Evolutionary conservation across 2,329 filamentous ascomycete genomes (phyloP), one percentile per base, ranked within the genome.

Genomic region (Fusarium acutatum): DNA sequence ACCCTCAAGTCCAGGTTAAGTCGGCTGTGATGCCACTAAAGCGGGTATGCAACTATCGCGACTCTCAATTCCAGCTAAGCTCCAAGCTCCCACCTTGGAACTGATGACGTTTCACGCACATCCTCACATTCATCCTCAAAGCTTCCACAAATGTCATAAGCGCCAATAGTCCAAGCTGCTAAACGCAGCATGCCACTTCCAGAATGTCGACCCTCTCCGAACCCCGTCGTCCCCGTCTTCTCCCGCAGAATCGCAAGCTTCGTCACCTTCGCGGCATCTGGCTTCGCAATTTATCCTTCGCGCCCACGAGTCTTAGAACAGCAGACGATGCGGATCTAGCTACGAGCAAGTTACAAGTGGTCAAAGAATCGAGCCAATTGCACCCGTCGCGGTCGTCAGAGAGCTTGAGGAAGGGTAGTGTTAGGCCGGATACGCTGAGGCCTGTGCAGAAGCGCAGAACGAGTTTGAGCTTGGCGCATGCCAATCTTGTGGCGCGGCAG

Each of bases 241-340:
- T 91, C 35, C 84, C 89, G 24, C 88, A 96, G 87, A 98, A 97
- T 81, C 93, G 95, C 81, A 95, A 93, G 81, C 87, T 98, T 60
- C 91, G 96, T 61, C 95, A 98, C 85, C 88, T 98, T 9, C 92
- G 94, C 77, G 94, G 94, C 75, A 90, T 98, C 76, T 96, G 93
- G 63, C 85, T 98, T 58, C 94, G 96, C 65, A 98, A 98, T 81
- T 86, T 98, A 47, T 91, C 90, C 70, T 91, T 97, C 74, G 86
- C 86, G 85, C 71, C 84, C 86, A 66, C 84, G 85, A 72, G 84
- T 84, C 78, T 84, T 87, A 81, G 94, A 43, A 92, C 93, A 78
- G 93, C 96, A 83, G 95, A 97, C 82, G 93, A 95, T 76, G 92
- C 91, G 37, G 88, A 92, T 38, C 89, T 94, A 37, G 91, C 91